Percentiles rank a stretch among this genome's conserved stretches.
Conservation (phyloP, 345 rosid genomes). For the Linum usitatissimum region DNA sequence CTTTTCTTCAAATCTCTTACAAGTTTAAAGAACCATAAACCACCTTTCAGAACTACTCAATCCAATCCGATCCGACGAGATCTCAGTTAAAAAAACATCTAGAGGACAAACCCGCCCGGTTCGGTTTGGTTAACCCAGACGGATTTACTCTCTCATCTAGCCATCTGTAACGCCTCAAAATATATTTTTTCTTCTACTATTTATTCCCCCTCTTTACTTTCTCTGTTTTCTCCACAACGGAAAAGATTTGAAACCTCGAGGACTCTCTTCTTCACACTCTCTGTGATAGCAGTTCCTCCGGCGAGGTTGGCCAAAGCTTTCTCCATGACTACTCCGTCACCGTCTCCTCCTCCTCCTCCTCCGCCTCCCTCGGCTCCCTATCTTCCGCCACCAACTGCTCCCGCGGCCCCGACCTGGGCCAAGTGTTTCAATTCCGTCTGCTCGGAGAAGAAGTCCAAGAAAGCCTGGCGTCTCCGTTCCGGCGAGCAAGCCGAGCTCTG, state of each 20-base stretch:
- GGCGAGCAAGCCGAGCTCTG: constrained; percentile 89
- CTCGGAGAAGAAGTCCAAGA: constrained; percentile 46
- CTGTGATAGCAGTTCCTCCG: not conserved
- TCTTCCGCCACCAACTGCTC: constrained; percentile 1
- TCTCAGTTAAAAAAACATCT: too few species aligned
- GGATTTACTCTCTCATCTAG: not conserved
- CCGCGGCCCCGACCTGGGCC: constrained; percentile 30
- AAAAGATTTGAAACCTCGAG: not conserved
- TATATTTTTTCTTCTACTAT: not conserved
- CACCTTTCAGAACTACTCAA: too few species aligned
- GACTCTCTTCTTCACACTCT: not conserved
- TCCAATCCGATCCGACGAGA: too few species aligned
- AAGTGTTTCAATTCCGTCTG: constrained; percentile 76
- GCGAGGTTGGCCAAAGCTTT: not conserved
- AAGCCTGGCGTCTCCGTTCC: constrained; percentile 77
- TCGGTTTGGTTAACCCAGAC: not conserved
- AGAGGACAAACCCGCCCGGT: not conserved
- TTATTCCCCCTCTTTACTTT: not conserved
- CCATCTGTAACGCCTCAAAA: not conserved
- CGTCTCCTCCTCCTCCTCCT: not conserved
- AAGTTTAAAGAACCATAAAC: too few species aligned
- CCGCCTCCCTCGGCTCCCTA: constrained; percentile 8
- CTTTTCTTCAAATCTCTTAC: too few species aligned
- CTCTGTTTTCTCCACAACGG: not conserved
- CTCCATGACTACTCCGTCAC: not conserved